Percentiles rank a stretch among this genome's conserved stretches.
Conservation (phyloP, 2,329 filamentous ascomycete species). For the Pseudogymnoascus sp. region DNA sequence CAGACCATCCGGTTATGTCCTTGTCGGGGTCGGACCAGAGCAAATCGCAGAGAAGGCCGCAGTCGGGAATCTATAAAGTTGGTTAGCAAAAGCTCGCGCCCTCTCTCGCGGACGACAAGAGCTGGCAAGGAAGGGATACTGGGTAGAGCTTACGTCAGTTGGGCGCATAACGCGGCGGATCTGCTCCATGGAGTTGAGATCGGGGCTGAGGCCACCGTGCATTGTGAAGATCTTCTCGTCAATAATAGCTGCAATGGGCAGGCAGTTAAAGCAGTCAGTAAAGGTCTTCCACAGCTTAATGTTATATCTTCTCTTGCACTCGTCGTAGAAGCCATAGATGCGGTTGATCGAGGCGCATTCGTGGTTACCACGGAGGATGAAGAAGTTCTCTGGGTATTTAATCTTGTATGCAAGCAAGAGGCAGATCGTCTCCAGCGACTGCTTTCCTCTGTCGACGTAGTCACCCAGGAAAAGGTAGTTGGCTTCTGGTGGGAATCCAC, state of each 20-base stretch:
- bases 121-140: conserved; percentile 21
- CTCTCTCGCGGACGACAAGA: conserved; percentile 23
- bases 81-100: conserved; percentile 30
- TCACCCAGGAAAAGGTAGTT: conserved; percentile 99
- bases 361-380: conserved; percentile 96
- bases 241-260: conserved; percentile 97
- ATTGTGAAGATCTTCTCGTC: conserved; percentile 99
- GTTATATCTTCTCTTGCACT: conserved; percentile 98
- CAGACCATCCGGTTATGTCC: conserved; percentile 98
- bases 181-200: conserved; percentile 99
- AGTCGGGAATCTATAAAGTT: conserved; percentile 77
- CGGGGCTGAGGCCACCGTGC: conserved; percentile 95
- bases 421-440: conserved; percentile 97
- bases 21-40: conserved; percentile 99
- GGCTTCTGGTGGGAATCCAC: conserved; percentile 94
- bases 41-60: conserved; percentile 92
- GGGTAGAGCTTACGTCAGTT: conserved; percentile 71
- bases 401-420: conserved; percentile 97
- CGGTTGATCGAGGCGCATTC: conserved; percentile 98
- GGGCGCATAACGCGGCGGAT: conserved; percentile 98
- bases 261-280: conserved; percentile 98
- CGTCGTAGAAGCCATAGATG: conserved; percentile 99
- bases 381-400: conserved; percentile 99
- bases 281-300: conserved; percentile 99
- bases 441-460: conserved; percentile 98